phyloP scores from a whole-genome alignment of 371 early-diverging fungal genomes.

The Mucor circinelloides region DNA sequence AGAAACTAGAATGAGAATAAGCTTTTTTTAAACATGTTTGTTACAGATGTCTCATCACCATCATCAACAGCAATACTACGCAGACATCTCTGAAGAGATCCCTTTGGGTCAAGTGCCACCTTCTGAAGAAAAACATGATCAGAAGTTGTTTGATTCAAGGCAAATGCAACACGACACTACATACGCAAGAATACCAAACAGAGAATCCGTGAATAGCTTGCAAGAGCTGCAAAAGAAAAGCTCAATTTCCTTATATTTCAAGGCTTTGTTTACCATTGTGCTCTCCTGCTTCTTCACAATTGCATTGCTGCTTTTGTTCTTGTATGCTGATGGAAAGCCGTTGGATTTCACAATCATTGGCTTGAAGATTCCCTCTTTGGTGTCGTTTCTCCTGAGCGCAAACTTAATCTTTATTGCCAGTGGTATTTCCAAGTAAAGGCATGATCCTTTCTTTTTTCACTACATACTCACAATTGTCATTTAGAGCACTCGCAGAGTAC shows the following conservation, averaged over 20 bases:
- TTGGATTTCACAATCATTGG: constrained; percentile 25
- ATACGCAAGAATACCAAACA: background rate
- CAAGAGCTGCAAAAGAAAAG: background rate
- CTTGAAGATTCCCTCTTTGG: constrained; percentile 20
- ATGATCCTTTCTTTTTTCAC: background rate
- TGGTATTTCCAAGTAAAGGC: constrained; percentile 32
- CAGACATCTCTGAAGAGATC: background rate
- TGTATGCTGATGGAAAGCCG: constrained; percentile 24
- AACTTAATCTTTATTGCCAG: constrained; percentile 24
- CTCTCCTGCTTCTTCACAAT: constrained; percentile 9
- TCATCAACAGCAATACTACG: background rate
- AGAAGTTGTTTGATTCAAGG: background rate
- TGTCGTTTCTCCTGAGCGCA: constrained; percentile 24
- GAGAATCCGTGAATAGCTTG: background rate
- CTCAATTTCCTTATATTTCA: background rate
- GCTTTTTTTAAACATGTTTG: constrained; percentile 5
- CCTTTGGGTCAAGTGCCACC: background rate
- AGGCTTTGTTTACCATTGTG: constrained; percentile 8
- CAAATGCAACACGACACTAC: background rate
- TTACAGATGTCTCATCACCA: background rate
- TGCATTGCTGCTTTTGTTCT: constrained; percentile 15
- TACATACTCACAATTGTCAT: background rate
- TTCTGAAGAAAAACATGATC: background rate
- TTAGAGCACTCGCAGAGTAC: constrained; percentile 32
- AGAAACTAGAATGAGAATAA: constrained; percentile 6